A percentile compares a stretch with the other conserved stretches of the same genome.
These are phyloP conservation scores for Schizosaccharomyces pombe DNA, from an alignment of 805 yeast species.

Conservation along the genomic window DNA sequence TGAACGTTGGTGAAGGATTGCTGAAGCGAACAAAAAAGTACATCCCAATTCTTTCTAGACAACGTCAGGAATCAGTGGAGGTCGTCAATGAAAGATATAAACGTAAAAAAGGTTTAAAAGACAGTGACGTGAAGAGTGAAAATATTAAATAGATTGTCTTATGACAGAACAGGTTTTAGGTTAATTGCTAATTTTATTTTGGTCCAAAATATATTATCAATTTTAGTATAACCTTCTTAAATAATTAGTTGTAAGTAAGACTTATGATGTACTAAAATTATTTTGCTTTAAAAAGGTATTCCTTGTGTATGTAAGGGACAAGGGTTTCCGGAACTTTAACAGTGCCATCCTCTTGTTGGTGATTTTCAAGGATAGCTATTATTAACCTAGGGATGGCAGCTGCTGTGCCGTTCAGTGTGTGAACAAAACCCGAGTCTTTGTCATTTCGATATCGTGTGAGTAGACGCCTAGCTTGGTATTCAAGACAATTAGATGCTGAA, in stretches of 20 bases:
- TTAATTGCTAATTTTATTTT: no score
- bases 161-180: no score
- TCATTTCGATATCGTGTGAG: conserved; percentile 31
- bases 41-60: conserved; percentile 33
- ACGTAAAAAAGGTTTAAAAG: neutral
- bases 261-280: no score
- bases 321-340: neutral
- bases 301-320: neutral
- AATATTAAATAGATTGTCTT: no score
- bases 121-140: neutral
- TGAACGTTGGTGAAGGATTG: conserved; percentile 57
- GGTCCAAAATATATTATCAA: no score
- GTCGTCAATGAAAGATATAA: conserved; percentile 35
- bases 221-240: no score
- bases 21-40: conserved; percentile 39
- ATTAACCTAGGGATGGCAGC: conserved; percentile 84
- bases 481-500: conserved; percentile 78
- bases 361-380: conserved; percentile 71
- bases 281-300: neutral
- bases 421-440: conserved; percentile 27
- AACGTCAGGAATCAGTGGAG: conserved; percentile 39
- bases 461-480: conserved; percentile 68
- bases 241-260: no score
- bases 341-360: conserved; percentile 32
- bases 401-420: conserved; percentile 86